A percentile compares a stretch with the other conserved stretches of the same genome.
These are phyloP conservation scores for Andrographis paniculata DNA, from an alignment of 305 asterid genomes.

Conservation along the genomic window DNA sequence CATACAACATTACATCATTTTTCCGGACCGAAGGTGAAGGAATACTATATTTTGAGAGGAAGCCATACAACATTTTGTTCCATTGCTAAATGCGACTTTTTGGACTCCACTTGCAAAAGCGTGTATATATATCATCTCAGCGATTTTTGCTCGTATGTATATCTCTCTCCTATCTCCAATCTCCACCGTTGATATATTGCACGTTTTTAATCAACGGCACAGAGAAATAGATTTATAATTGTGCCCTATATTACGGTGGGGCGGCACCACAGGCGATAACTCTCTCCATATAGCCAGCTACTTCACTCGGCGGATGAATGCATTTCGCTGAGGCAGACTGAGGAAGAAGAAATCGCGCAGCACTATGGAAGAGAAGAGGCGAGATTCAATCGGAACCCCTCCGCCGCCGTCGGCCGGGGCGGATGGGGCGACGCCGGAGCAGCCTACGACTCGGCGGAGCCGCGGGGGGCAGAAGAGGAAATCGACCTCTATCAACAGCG, in stretches of 20 bases:
- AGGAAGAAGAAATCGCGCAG: conserved; percentile 18
- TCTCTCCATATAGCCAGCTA: background rate
- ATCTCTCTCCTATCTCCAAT: no score
- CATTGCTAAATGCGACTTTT: no score
- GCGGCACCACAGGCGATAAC: background rate
- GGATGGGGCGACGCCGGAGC: conserved; percentile 39
- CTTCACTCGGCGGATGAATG: background rate
- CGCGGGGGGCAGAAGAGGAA: conserved; percentile 84
- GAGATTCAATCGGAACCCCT: conserved; percentile 52
- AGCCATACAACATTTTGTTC: no score
- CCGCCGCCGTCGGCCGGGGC: conserved; percentile 30
- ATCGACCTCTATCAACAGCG: conserved; percentile 49
- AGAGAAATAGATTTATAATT: no score
- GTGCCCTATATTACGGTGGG: background rate
- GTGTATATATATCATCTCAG: no score
- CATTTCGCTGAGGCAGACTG: conserved; percentile 26
- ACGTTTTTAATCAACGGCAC: no score
- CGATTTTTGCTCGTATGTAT: no score
- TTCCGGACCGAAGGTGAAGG: no score
- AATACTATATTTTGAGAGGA: no score
- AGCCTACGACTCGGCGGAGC: conserved; percentile 57
- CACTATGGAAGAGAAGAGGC: conserved; percentile 69
- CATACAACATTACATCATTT: no score
- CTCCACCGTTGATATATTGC: no score
- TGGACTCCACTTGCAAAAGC: no score